These are phyloP conservation scores for Tetrapisispora pingtungensis DNA, from an alignment of 805 yeast species.

Conservation along the genomic window DNA sequence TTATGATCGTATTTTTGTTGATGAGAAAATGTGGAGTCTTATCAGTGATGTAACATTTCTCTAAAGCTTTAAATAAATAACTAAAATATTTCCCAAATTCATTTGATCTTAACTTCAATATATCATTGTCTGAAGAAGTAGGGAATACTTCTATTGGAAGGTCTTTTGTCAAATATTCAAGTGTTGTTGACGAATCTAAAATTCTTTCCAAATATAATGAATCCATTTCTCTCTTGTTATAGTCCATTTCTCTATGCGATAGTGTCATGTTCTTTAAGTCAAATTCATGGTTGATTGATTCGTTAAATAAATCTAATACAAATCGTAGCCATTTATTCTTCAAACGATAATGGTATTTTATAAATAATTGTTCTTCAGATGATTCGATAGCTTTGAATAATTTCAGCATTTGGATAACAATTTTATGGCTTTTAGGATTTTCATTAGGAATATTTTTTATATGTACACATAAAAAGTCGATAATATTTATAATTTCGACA, in stretches of 20 bases:
- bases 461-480: constrained; percentile 22
- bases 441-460: constrained; percentile 11
- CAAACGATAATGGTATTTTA: constrained; percentile 35
- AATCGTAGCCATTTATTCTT: constrained; percentile 40
- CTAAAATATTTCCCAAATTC: constrained; percentile 64
- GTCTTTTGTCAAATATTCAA: constrained; percentile 44
- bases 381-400: constrained; percentile 17
- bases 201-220: constrained; percentile 46
- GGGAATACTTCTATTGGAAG: constrained; percentile 49
- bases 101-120: constrained; percentile 43
- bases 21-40: constrained; percentile 27
- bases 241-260: constrained; percentile 25
- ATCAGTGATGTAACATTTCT: constrained; percentile 25
- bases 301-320: constrained; percentile 42
- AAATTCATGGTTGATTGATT: constrained; percentile 34
- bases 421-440: constrained; percentile 15
- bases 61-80: constrained; percentile 38
- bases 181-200: constrained; percentile 46
- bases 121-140: constrained; percentile 40
- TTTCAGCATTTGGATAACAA: constrained; percentile 22
- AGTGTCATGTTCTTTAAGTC: constrained; percentile 19
- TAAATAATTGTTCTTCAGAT: constrained; percentile 15
- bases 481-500: constrained; percentile 21
- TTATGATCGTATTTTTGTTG: constrained; percentile 45
- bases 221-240: constrained; percentile 32